Evolutionary conservation across 2,329 filamentous ascomycete genomes (phyloP).

Genomic region (Alternaria triticimaculans): DNA sequence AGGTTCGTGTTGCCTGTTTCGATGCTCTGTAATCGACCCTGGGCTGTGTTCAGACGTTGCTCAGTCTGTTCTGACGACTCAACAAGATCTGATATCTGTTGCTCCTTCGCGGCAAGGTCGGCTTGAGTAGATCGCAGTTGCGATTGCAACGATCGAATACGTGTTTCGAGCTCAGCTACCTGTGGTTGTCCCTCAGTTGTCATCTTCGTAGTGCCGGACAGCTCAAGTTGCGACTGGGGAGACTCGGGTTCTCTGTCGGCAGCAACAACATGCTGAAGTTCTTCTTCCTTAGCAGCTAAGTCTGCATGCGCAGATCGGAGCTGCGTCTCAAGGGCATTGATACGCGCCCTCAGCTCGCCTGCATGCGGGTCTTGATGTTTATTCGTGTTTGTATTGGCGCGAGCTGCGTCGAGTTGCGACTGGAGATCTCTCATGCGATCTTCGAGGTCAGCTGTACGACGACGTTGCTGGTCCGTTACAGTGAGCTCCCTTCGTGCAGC

Average conservation of each 20-base stretch:
- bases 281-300: conserved; percentile 1
- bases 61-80: conserved; percentile 36
- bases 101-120: conserved; percentile 32
- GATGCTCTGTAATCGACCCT: conserved; percentile 40
- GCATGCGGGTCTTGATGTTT: conserved; percentile 8
- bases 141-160: conserved; percentile 11
- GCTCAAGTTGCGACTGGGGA: neutral
- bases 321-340: conserved; percentile 1
- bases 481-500: neutral
- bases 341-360: conserved; percentile 15
- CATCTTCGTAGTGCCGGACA: neutral
- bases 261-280: neutral
- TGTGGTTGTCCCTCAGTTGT: conserved; percentile 2
- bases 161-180: conserved; percentile 5
- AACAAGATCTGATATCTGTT: conserved; percentile 30
- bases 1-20: conserved; percentile 34
- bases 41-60: conserved; percentile 31
- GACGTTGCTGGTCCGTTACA: neutral
- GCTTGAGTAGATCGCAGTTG: conserved; percentile 31
- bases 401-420: neutral
- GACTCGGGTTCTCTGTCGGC: neutral
- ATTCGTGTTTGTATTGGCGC: neutral
- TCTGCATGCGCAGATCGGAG: neutral
- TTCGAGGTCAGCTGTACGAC: conserved; percentile 1
- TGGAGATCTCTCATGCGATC: neutral